Percentiles rank a stretch among this genome's conserved stretches.
phyloP scores from a whole-genome alignment of 352 stramenopile species.

The Globisporangium echinulatum region DNA sequence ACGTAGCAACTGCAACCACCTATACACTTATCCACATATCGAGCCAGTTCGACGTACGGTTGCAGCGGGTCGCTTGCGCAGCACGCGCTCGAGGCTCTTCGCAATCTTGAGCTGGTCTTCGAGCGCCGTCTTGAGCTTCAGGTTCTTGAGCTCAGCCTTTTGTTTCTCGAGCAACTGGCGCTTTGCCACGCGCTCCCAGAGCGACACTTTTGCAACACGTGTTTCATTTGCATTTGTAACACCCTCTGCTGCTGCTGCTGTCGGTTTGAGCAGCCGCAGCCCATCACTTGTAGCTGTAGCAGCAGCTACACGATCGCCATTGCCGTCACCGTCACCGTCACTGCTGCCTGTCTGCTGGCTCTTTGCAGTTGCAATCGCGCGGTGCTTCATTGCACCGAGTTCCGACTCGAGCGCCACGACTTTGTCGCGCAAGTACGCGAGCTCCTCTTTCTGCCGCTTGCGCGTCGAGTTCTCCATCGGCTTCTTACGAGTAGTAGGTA shows the following conservation, averaged over 20 bases:
- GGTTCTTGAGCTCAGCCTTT: constrained; percentile 23
- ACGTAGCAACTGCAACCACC: too few relatives aligned
- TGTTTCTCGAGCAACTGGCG: constrained; percentile 19
- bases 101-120: constrained; percentile 20
- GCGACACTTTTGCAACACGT: constrained; percentile 1
- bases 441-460: constrained; percentile 45
- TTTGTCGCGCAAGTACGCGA: constrained; percentile 39
- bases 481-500: constrained; percentile 1
- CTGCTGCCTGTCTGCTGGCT: background rate
- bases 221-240: background rate
- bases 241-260: background rate
- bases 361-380: background rate
- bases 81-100: constrained; percentile 15
- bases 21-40: too few relatives aligned
- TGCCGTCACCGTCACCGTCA: background rate
- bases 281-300: background rate
- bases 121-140: constrained; percentile 22
- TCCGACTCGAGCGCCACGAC: constrained; percentile 35
- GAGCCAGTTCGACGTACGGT: background rate
- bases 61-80: constrained; percentile 11
- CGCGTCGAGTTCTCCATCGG: constrained; percentile 49
- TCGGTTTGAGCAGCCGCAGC: background rate
- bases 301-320: background rate
- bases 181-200: constrained; percentile 25
- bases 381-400: constrained; percentile 14